phyloP scores from a whole-genome alignment of 2,329 filamentous ascomycete genomes.

The Diaporthe vexans region DNA sequence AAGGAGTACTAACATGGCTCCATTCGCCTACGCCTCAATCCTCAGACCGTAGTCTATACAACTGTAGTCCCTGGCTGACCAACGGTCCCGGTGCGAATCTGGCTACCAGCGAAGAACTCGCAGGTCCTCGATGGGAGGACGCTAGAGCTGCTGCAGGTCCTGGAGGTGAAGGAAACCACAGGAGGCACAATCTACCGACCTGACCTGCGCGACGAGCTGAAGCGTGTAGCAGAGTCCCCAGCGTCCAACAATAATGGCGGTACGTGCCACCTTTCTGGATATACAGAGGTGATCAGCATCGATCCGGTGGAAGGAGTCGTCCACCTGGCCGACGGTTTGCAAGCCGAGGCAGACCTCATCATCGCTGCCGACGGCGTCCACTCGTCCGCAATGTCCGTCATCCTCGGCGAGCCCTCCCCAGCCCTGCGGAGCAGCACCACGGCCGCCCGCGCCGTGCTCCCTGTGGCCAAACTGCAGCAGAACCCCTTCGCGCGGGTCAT shows the following conservation, averaged over 20 bases:
- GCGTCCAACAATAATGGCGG: neutral
- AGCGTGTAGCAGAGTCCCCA: slow-evolving; percentile 5
- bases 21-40: neutral
- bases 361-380: slow-evolving; percentile 24
- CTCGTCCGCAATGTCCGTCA: slow-evolving; percentile 19
- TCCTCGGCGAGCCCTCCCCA: slow-evolving; percentile 18
- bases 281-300: slow-evolving; percentile 16
- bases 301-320: slow-evolving; percentile 13
- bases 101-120: neutral
- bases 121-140: slow-evolving; percentile 21
- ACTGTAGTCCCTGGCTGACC: neutral
- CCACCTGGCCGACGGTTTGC: slow-evolving; percentile 12
- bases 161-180: neutral
- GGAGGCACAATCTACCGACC: slow-evolving; percentile 21
- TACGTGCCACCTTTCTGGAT: slow-evolving; percentile 4
- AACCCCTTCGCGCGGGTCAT: slow-evolving; percentile 12
- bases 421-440: slow-evolving; percentile 9
- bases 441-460: slow-evolving; percentile 14
- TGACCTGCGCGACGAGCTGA: slow-evolving; percentile 13
- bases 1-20: neutral
- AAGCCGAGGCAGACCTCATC: slow-evolving; percentile 10
- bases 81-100: neutral
- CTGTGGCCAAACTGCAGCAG: slow-evolving; percentile 1
- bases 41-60: neutral
- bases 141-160: slow-evolving; percentile 12